Conservation (phyloP, 2,329 filamentous ascomycete genomes). For the Microcyclosporella mali region DNA sequence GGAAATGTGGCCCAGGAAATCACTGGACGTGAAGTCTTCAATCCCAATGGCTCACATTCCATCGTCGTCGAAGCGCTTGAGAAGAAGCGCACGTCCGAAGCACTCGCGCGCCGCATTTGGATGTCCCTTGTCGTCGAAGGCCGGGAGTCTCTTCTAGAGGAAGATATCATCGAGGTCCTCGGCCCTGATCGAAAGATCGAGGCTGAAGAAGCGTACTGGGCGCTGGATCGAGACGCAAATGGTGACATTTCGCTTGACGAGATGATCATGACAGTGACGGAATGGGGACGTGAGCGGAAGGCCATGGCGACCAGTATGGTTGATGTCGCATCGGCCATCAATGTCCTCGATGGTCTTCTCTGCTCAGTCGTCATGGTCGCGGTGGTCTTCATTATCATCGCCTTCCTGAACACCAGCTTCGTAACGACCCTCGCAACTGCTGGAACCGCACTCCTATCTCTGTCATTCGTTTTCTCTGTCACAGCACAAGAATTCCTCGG, state of each 20-base stretch:
- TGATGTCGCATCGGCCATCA: conserved; percentile 91
- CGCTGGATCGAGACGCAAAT: conserved; percentile 80
- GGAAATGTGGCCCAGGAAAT: conserved; percentile 92
- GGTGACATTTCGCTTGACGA: conserved; percentile 93
- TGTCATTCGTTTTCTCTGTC: conserved; percentile 94
- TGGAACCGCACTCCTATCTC: conserved; percentile 82
- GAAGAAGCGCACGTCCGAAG: conserved; percentile 75
- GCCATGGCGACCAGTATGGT: conserved; percentile 90
- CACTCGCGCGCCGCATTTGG: conserved; percentile 91
- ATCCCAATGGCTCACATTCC: conserved; percentile 82
- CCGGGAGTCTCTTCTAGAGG: conserved; percentile 67
- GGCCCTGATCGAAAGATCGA: conserved; percentile 66
- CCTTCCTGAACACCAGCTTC: conserved; percentile 83
- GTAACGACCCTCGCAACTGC: conserved; percentile 80
- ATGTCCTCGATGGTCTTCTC: conserved; percentile 81
- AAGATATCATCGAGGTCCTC: conserved; percentile 84
- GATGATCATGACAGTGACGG: conserved; percentile 81
- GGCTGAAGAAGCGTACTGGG: conserved; percentile 76
- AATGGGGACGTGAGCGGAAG: conserved; percentile 80
- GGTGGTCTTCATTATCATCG: conserved; percentile 58
- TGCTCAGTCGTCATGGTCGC: conserved; percentile 74
- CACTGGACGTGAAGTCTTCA: conserved; percentile 91
- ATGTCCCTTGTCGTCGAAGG: conserved; percentile 96
- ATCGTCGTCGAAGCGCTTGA: conserved; percentile 85
- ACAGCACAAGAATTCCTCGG: conserved; percentile 94